These are phyloP conservation scores for Daldinia eschscholtzii DNA, from an alignment of 2,329 filamentous ascomycete genomes.

Conservation along the genomic window DNA sequence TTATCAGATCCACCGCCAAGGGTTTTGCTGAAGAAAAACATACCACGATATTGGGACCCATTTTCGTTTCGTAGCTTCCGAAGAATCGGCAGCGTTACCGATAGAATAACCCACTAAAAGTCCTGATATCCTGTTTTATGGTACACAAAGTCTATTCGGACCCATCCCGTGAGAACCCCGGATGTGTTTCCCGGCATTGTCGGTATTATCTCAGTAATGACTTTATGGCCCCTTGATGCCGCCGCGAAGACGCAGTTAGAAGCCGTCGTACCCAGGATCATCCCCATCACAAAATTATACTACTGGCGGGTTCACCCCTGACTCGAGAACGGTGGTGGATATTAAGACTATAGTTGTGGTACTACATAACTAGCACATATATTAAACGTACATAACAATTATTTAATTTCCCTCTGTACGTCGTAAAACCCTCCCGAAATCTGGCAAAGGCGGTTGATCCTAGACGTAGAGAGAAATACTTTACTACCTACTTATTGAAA, in stretches of 20 bases:
- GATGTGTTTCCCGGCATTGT: background rate
- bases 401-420: background rate
- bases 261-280: background rate
- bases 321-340: background rate
- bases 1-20: slow-evolving; percentile 7
- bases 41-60: background rate
- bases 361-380: background rate
- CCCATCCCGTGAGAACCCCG: slow-evolving; percentile 2
- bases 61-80: background rate
- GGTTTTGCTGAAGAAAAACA: background rate
- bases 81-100: background rate
- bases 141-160: background rate
- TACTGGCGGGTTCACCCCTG: background rate
- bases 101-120: background rate
- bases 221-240: background rate
- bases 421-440: background rate
- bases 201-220: background rate
- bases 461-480: background rate
- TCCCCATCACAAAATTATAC: background rate
- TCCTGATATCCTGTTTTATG: background rate
- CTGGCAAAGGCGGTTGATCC: background rate
- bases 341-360: background rate
- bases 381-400: background rate
- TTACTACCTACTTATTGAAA: background rate
- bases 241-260: background rate